Evolutionary conservation across 2,329 filamentous ascomycete species (phyloP).

Genomic region (Alternaria consortialis): DNA sequence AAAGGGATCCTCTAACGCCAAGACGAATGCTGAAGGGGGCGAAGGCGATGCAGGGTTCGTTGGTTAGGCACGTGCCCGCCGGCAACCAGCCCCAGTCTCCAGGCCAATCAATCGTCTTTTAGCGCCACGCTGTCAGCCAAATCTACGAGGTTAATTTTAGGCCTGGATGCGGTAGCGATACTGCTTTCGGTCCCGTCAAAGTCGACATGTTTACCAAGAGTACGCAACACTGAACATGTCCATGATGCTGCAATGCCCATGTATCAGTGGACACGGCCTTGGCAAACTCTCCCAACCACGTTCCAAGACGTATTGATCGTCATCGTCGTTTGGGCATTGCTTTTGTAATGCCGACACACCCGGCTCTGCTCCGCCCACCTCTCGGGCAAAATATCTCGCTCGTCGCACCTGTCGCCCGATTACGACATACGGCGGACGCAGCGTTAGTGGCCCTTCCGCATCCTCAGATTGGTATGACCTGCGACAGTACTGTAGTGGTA

Average conservation of each 20-base stretch:
- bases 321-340: slow-evolving; percentile 5
- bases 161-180: slow-evolving; percentile 13
- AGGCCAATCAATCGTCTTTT: slow-evolving; percentile 10
- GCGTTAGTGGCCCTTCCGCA: background rate
- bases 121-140: slow-evolving; percentile 11
- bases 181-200: slow-evolving; percentile 8
- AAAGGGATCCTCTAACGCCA: slow-evolving; percentile 18
- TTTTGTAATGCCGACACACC: slow-evolving; percentile 12
- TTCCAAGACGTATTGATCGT: slow-evolving; percentile 3
- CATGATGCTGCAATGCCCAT: background rate
- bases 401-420: background rate
- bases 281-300: background rate
- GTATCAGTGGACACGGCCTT: background rate
- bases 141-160: slow-evolving; percentile 14
- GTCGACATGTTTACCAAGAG: background rate
- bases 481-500: background rate
- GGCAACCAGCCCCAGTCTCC: slow-evolving; percentile 10
- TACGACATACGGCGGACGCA: background rate
- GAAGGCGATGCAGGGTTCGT: slow-evolving; percentile 11
- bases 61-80: slow-evolving; percentile 1
- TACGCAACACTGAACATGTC: background rate
- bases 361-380: slow-evolving; percentile 7
- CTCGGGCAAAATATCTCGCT: slow-evolving; percentile 7
- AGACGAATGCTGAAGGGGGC: slow-evolving; percentile 17
- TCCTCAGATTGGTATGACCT: background rate